These are phyloP conservation scores for Mortierella sp. DNA, from an alignment of 371 early-diverging fungal genomes.

Conservation along the genomic window DNA sequence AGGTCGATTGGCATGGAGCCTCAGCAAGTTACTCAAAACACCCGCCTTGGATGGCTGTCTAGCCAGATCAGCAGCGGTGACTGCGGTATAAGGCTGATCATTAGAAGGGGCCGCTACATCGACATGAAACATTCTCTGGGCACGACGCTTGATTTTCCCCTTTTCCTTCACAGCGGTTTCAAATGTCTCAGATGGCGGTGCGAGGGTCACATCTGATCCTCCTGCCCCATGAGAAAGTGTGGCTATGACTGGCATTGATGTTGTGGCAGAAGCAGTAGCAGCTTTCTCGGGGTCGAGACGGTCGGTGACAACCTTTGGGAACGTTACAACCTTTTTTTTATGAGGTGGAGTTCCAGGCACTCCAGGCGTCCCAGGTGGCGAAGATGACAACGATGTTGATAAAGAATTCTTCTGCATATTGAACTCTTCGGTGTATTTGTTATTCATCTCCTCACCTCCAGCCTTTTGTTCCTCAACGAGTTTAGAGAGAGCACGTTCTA, in stretches of 20 bases:
- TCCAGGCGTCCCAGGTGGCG: conserved; percentile 42
- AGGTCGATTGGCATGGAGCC: conserved; percentile 45
- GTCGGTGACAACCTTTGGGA: conserved; percentile 25
- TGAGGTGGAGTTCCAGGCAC: conserved; percentile 26
- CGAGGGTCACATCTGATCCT: conserved; percentile 37
- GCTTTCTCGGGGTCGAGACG: conserved; percentile 26
- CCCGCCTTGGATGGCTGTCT: conserved; percentile 60
- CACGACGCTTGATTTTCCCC: conserved; percentile 11
- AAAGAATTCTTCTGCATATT: background rate
- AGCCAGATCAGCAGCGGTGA: conserved; percentile 12
- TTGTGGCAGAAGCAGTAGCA: background rate
- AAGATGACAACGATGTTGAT: conserved; percentile 12
- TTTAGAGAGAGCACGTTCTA: conserved; percentile 48
- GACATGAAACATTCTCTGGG: conserved; percentile 22
- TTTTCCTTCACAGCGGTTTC: background rate
- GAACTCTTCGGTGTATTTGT: too few species aligned
- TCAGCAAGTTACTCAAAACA: conserved; percentile 63
- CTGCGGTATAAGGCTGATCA: conserved; percentile 2
- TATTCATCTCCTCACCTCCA: conserved; percentile 9
- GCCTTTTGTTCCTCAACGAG: conserved; percentile 27
- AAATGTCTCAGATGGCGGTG: background rate
- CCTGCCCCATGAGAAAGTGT: conserved; percentile 12
- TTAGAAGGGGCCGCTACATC: background rate
- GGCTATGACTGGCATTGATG: background rate
- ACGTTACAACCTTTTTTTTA: conserved; percentile 28